Percentiles rank a stretch among this genome's conserved stretches.
Conservation (phyloP, 345 rosid species). For the Populus tremula region DNA sequence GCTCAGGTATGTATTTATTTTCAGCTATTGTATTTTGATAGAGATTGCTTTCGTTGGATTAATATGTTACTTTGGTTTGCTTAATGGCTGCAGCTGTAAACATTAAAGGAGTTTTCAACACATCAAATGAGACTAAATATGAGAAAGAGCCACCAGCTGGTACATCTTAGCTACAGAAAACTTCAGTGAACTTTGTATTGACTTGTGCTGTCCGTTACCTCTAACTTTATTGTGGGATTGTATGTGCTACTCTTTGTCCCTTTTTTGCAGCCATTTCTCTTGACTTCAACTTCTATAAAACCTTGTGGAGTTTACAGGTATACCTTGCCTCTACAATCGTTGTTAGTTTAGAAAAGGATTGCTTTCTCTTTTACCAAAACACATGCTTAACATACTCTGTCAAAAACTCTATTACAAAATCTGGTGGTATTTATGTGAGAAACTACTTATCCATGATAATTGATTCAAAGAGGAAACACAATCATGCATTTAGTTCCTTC, state of each 20-base stretch:
- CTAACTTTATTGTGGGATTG: neutral
- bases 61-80: conserved; percentile 15
- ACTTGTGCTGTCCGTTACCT: neutral
- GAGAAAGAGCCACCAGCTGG: conserved; percentile 91
- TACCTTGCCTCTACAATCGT: conserved; percentile 9
- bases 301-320: conserved; percentile 98
- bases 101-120: conserved; percentile 93
- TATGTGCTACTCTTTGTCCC: conserved; percentile 6
- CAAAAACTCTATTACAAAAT: neutral
- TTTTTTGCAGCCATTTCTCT: conserved; percentile 64
- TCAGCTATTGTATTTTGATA: neutral
- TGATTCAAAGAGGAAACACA: neutral
- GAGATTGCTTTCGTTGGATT: conserved; percentile 12
- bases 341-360: neutral
- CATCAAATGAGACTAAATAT: conserved; percentile 91
- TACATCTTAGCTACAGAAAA: conserved; percentile 15
- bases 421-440: neutral
- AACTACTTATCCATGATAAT: neutral
- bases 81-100: conserved; percentile 77
- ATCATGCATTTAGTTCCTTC: neutral
- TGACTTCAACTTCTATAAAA: conserved; percentile 95
- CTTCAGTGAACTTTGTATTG: conserved; percentile 15
- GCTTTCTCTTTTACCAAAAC: neutral
- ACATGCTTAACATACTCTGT: neutral
- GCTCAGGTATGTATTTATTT: conserved; percentile 62